Percentiles rank a stretch among this genome's conserved stretches.
Evolutionary conservation across 768 basidiomycete genomes (phyloP).

Genomic region (Tricholoma saponaceum): DNA sequence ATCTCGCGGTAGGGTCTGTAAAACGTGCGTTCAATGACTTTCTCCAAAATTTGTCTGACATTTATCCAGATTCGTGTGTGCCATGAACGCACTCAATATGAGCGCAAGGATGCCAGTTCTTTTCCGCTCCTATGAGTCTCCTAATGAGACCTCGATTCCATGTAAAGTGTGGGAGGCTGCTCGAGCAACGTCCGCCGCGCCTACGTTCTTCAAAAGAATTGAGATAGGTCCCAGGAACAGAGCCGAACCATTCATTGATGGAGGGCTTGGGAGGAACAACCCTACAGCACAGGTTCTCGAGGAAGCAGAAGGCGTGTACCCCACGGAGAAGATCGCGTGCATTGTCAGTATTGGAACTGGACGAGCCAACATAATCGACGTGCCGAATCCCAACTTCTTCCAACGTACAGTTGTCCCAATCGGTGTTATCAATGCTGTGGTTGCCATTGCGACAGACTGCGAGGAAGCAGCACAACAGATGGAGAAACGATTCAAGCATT

Average conservation of each 20-base stretch:
- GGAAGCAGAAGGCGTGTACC: not conserved
- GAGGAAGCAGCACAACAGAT: too few species aligned
- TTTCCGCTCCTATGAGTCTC: not conserved
- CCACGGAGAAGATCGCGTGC: not conserved
- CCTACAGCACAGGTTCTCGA: not conserved
- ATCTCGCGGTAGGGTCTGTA: too few species aligned
- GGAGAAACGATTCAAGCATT: too few species aligned
- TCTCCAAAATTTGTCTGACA: too few species aligned
- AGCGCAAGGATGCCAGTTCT: not conserved
- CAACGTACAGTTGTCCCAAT: too few species aligned
- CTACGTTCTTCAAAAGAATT: conserved; percentile 12
- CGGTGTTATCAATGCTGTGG: too few species aligned
- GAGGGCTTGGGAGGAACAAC: not conserved
- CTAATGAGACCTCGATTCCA: conserved; percentile 1
- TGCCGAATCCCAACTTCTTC: too few species aligned
- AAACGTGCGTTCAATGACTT: too few species aligned
- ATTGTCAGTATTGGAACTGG: not conserved
- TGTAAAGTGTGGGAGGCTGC: conserved; percentile 15
- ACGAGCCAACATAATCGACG: not conserved
- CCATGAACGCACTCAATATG: too few species aligned
- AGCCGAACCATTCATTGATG: not conserved
- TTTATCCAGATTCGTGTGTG: too few species aligned
- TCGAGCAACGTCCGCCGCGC: conserved; percentile 16
- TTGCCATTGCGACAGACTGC: too few species aligned
- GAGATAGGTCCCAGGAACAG: not conserved